Base-by-base conservation (phyloP, 345 rosid genomes). In the Schrenkiella parvula region DNA sequence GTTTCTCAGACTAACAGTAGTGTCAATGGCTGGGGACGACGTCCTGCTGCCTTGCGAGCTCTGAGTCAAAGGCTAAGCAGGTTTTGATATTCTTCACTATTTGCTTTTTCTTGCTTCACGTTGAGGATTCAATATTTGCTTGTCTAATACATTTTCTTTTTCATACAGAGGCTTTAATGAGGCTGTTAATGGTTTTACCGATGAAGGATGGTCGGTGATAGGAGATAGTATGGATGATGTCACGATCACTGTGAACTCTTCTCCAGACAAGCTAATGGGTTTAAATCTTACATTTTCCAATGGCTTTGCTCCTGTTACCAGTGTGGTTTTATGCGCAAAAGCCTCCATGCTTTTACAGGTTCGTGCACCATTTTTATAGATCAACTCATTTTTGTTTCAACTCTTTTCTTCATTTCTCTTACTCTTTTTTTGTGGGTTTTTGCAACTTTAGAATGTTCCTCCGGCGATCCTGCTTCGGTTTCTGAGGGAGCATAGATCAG, bases 271-370 rank as follows among this genome's bases (percentile, higher is more conserved):
- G 83, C 80, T 95, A 46, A 88, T 92, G 99, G 96, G 99, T 63
- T 73, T 85, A 34, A 90, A 92, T 77, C 96, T 87, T 67, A 76
- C 98, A 11, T 95, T 88, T 62, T 55, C 81, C 18, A 88, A 88
- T 82, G 99, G 98, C 47, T 95, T 92, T 81, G 77, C 89, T 47
- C 77, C 96, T 75, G 92, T 95, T 39, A 88, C 87, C 78, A 92
- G 68, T 68, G 88, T 92, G 0, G 91, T 95, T 42, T 72, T 95
- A 66, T 92, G 99, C 22, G 99, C 99, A 38, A 92, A 89, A 71
- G 99, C 99, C 39, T 95, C 99, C 0, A 95, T 95, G 99, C 97
- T 95, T 47, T 84, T 95, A 76, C 98, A 92, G 97, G 99, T 90
- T 4, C n/a, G 79, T 63, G 2, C 64, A 56, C 8, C 28, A 46